Evolutionary conservation across 2,329 filamentous ascomycete species (phyloP).

Genomic region (Exophiala phaeomuriformis): DNA sequence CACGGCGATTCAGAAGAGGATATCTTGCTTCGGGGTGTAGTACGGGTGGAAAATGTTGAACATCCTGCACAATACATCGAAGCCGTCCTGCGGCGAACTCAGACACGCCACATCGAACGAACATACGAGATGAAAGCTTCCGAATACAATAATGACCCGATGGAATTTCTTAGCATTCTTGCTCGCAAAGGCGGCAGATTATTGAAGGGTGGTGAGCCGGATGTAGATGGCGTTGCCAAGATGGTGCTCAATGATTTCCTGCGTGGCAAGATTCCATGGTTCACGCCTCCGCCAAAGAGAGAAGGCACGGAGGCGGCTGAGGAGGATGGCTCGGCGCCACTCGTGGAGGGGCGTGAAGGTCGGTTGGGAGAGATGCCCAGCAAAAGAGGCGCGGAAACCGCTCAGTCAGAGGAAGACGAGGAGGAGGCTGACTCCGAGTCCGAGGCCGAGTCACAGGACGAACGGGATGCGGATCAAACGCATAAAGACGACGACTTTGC

Average conservation of each 20-base stretch:
- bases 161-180: slow-evolving; percentile 77
- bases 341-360: slow-evolving; percentile 65
- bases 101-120: slow-evolving; percentile 79
- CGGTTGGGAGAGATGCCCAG: slow-evolving; percentile 75
- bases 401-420: slow-evolving; percentile 37
- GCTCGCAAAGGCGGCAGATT: slow-evolving; percentile 81
- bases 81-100: slow-evolving; percentile 70
- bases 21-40: slow-evolving; percentile 81
- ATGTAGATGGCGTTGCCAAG: slow-evolving; percentile 89
- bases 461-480: slow-evolving; percentile 6
- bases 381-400: slow-evolving; percentile 62
- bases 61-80: slow-evolving; percentile 94
- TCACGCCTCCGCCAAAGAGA: slow-evolving; percentile 64
- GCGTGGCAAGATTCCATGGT: slow-evolving; percentile 94
- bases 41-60: slow-evolving; percentile 91
- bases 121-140: slow-evolving; percentile 71
- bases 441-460: slow-evolving; percentile 12
- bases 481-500: slow-evolving; percentile 9
- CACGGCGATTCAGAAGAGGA: slow-evolving; percentile 76
- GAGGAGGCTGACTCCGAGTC: not conserved
- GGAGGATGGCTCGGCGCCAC: slow-evolving; percentile 40
- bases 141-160: slow-evolving; percentile 61
- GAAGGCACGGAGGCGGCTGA: slow-evolving; percentile 33
- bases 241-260: slow-evolving; percentile 97
- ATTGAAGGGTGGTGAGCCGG: slow-evolving; percentile 86